These are phyloP conservation scores for Nicotiana sylvestris DNA, from an alignment of 257 asterid genomes.

Conservation along the genomic window DNA sequence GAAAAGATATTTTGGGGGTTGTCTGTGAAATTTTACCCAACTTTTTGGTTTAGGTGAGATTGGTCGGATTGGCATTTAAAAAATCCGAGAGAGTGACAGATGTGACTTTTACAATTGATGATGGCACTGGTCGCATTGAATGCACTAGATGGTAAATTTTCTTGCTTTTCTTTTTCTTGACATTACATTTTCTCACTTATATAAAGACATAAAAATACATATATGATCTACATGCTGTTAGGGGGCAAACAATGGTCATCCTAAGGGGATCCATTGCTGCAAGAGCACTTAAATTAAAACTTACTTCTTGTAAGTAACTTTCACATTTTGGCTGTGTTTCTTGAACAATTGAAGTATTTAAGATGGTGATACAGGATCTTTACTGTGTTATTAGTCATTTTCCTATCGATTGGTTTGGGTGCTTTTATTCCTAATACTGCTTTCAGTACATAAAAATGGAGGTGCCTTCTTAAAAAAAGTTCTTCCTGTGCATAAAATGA, in stretches of 20 bases:
- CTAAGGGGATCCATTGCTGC: background rate
- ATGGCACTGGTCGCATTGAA: conserved; percentile 81
- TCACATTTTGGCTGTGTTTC: background rate
- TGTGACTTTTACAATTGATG: conserved; percentile 66
- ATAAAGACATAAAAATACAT: background rate
- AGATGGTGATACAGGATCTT: background rate
- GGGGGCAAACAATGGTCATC: background rate
- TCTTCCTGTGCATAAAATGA: background rate
- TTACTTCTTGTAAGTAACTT: background rate
- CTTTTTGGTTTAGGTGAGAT: conserved; percentile 50
- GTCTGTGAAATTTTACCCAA: background rate
- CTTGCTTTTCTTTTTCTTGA: background rate
- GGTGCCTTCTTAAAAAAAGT: background rate
- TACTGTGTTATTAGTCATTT: background rate
- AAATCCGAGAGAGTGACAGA: conserved; percentile 57
- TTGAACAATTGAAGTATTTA: background rate
- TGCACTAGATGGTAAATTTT: conserved; percentile 71
- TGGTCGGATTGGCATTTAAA: conserved; percentile 65
- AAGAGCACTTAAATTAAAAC: background rate
- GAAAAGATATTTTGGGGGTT: background rate
- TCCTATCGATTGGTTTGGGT: background rate
- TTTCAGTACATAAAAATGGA: background rate
- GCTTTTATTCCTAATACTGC: background rate
- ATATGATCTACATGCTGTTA: background rate
- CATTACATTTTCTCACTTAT: background rate